Conservation (phyloP, 176 grass and related monocot species). For the Echinochloa phyllopogon region DNA sequence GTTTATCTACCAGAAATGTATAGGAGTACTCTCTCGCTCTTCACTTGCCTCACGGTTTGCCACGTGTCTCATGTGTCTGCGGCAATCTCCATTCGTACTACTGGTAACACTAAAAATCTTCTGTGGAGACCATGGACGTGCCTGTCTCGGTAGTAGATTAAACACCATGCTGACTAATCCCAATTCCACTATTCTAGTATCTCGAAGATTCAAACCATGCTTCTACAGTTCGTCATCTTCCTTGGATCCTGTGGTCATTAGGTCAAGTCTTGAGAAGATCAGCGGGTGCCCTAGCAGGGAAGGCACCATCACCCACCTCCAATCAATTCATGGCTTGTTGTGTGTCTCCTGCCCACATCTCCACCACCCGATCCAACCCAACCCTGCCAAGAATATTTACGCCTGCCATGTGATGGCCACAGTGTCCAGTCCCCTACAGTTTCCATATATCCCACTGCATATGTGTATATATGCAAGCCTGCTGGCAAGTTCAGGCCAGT, state of each 20-base stretch:
- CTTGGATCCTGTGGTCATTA: background rate
- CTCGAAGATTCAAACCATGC: background rate
- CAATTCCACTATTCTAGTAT: background rate
- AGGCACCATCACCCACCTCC: background rate
- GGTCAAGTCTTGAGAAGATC: background rate
- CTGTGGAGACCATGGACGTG: background rate
- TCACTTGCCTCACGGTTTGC: background rate
- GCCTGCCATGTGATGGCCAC: slow-evolving; percentile 33
- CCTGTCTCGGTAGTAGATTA: background rate
- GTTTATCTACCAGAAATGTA: background rate
- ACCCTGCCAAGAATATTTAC: slow-evolving; percentile 17
- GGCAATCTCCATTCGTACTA: too few relatives aligned
- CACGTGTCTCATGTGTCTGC: background rate
- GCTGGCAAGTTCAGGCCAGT: background rate
- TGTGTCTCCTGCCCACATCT: background rate
- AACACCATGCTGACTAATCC: background rate
- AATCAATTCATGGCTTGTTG: background rate
- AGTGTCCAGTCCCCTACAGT: background rate
- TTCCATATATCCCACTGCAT: background rate
- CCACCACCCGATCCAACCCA: background rate
- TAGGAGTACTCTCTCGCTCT: background rate
- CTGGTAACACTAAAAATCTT: too few relatives aligned
- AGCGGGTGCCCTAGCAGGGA: background rate
- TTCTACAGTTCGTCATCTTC: background rate
- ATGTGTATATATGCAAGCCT: background rate